Conservation (phyloP, 768 basidiomycete species). For the Boletus vermiculosoides region DNA sequence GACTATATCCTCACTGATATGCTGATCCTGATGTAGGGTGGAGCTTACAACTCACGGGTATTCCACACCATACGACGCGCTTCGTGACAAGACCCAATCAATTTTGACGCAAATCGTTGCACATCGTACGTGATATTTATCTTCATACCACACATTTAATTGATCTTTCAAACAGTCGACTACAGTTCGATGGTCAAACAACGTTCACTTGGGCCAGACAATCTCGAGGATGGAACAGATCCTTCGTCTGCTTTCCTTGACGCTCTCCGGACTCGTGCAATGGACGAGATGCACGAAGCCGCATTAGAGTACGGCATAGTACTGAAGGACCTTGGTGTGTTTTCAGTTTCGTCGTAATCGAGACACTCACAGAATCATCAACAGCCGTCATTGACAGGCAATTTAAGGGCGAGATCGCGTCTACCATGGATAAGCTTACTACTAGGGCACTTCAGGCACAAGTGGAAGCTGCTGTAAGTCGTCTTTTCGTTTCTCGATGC, state of each 20-base stretch:
- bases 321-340: conserved; percentile 71
- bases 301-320: conserved; percentile 83
- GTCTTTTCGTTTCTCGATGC: background rate
- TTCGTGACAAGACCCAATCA: conserved; percentile 80
- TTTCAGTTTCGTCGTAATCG: background rate
- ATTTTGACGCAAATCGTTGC: conserved; percentile 86
- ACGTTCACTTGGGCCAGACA: conserved; percentile 73
- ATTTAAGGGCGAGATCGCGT: conserved; percentile 86
- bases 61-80: conserved; percentile 76
- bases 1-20: conserved; percentile 14
- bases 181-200: conserved; percentile 73
- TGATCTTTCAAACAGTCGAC: conserved; percentile 37
- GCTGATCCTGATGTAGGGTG: conserved; percentile 40
- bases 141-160: background rate
- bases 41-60: conserved; percentile 83
- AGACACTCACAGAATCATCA: conserved; percentile 8
- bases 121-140: conserved; percentile 49
- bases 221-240: conserved; percentile 68
- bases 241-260: conserved; percentile 77
- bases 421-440: conserved; percentile 83
- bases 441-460: conserved; percentile 83
- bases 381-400: conserved; percentile 82
- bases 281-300: conserved; percentile 83
- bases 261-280: conserved; percentile 75
- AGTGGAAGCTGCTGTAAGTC: conserved; percentile 75